Evolutionary conservation across 768 basidiomycete species (phyloP), one percentile per base, ranked within the genome.

Genomic region (Lentinula boryana): DNA sequence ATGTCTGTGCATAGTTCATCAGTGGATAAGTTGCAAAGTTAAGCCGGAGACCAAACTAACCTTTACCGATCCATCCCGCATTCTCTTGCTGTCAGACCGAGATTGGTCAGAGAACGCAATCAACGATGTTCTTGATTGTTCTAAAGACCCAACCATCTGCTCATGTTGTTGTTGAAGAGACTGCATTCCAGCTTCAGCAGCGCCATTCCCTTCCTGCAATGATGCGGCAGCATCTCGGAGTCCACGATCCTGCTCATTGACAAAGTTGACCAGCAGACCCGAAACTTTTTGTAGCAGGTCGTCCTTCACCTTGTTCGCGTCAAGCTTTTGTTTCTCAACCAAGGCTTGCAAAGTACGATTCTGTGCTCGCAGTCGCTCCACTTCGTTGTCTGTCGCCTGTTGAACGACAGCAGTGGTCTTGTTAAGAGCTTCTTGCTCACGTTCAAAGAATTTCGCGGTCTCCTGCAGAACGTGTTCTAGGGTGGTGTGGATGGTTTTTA

Each of bases 271-370:
- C 2, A 97, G 74, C 64, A 95, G 77, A 3, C 77, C 77, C 0
- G 90, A 88, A 54, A 96, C 79, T 41, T 86, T 87, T 44, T 87
- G 81, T n/a, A 95, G 71, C 12, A 96, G 71, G 43, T 90, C 88
- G 44, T 86, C 84, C 61, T 85, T 88, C 1, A 89, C 83, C 53
- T 79, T 82, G 27, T 87, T 84, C 0, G 88, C 81, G 62, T 84
- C 87, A 13, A 70, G 68, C 68, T 83, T 84, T 70, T 96, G 92
- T 15, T 80, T 72, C 62, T 84, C 82, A 12, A 95, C 75, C 64
- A 91, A 73, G 46, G 77, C 76, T 6, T 74, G 71, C 44, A 97
- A 77, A 8, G 79, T 72, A 32, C 78, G 76, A 68, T 95, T 96
- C 70, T 95, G 92, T 57, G 81, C 76, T 64, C 81, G 81, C 21